Base-by-base conservation (phyloP, 2,329 filamentous ascomycete genomes). In the Tolypocladium sp. region DNA sequence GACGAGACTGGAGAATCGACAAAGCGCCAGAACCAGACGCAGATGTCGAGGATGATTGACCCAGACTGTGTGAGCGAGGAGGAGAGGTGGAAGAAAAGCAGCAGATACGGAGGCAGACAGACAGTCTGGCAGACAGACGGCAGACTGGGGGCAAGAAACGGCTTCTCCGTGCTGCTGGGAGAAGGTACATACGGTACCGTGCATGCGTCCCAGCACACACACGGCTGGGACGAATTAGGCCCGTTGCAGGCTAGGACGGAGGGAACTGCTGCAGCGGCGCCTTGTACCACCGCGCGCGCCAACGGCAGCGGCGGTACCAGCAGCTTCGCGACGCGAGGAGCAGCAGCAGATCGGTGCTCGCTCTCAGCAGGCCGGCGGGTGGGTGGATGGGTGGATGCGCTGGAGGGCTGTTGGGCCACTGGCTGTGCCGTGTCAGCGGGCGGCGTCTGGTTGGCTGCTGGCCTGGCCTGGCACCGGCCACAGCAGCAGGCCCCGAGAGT, bases 401-500 rank as follows among this genome's bases (percentile, higher is more conserved):
- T 33, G 41, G 41, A 38, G 46, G 56, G 55, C 55, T 7, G 22
- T 2, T 7, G 42, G 25, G 44, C 51, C 44, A 49, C 44, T 8
- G 22, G 49, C 49, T 27, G 49, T 49, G 42, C 55, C 55, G 55
- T 38, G 35, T 33, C 37, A 44, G 40, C 22, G 54, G 35, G 40
- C 37, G 54, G 38, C 15, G 12, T 17, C 25, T 56, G 55, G 42
- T 49, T 57, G 56, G 56, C 41, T 22, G 30, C n/a, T 37, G 33
- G 53, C 30, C 37, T 13, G 54, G 35, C 55, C 30, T 30, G 41
- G 42, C 30, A n/a, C 33, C 54, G 33, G 53, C 22, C 57, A 52
- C 57, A 25, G 57, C 42, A 46, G 55, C 52, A 52, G 54, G 58
- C 58, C 55, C 58, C 58, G 58, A 57, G 58, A 51, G 58, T 59